phyloP scores from a whole-genome alignment of 2,329 filamentous ascomycete species.

The Ophiostoma quercus region DNA sequence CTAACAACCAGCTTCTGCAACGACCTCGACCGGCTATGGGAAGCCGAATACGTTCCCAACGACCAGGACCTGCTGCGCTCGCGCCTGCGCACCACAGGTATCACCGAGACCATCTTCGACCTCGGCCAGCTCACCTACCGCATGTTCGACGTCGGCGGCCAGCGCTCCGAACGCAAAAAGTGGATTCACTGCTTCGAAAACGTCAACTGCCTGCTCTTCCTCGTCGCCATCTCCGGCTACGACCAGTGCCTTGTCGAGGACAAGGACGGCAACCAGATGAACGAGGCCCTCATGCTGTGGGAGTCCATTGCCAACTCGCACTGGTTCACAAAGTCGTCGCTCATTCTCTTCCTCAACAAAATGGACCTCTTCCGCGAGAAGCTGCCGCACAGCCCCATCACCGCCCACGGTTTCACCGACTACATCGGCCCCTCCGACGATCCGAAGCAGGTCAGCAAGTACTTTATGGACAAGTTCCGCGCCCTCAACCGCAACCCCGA shows the following conservation, averaged over 20 bases:
- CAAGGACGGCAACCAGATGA: slow-evolving; percentile 93
- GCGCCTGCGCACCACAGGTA: slow-evolving; percentile 84
- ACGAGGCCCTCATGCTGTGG: slow-evolving; percentile 81
- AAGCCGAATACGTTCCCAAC: slow-evolving; percentile 74
- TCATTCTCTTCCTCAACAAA: slow-evolving; percentile 83
- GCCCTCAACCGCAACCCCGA: slow-evolving; percentile 65
- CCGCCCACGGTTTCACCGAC: slow-evolving; percentile 69
- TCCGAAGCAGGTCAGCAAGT: slow-evolving; percentile 69
- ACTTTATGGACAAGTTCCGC: slow-evolving; percentile 76
- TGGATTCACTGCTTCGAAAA: slow-evolving; percentile 99
- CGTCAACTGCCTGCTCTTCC: slow-evolving; percentile 84
- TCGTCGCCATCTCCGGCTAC: slow-evolving; percentile 93
- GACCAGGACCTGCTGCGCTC: slow-evolving; percentile 94
- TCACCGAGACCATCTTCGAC: slow-evolving; percentile 93
- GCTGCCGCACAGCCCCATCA: slow-evolving; percentile 63
- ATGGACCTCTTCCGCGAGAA: slow-evolving; percentile 81
- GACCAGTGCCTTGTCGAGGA: slow-evolving; percentile 96
- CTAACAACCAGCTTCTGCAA: slow-evolving; percentile 65
- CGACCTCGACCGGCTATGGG: slow-evolving; percentile 70
- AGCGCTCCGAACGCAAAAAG: slow-evolving; percentile 95
- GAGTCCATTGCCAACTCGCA: slow-evolving; percentile 81
- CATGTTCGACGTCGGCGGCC: slow-evolving; percentile 96
- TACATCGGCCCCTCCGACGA: slow-evolving; percentile 67
- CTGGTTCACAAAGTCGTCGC: slow-evolving; percentile 76
- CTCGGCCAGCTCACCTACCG: slow-evolving; percentile 91